phyloP scores from a whole-genome alignment of 2,329 filamentous ascomycete species.

The Colletotrichum trifolii region DNA sequence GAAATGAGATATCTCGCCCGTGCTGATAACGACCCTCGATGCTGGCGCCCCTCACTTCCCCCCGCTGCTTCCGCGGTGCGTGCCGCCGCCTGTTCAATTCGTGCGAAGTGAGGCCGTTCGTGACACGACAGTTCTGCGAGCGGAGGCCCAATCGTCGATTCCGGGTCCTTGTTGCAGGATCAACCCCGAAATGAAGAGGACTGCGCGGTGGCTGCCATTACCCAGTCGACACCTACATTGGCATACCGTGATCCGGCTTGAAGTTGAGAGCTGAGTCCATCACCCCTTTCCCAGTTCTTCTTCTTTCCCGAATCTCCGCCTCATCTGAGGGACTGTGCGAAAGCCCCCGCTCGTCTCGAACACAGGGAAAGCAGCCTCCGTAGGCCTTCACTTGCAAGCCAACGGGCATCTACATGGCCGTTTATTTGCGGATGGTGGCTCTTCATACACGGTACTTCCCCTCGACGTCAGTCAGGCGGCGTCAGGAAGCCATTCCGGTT shows the following conservation, averaged over 20 bases:
- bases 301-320: background rate
- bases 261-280: too few relatives aligned
- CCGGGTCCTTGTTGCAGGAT: background rate
- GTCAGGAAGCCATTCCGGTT: too few relatives aligned
- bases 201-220: too few relatives aligned
- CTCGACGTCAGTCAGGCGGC: too few relatives aligned
- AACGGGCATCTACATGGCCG: constrained; percentile 33
- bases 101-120: constrained; percentile 36
- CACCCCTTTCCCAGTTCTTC: too few relatives aligned
- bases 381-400: constrained; percentile 26
- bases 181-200: background rate
- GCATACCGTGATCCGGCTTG: too few relatives aligned
- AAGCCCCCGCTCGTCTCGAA: background rate
- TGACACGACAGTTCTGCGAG: constrained; percentile 12
- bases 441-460: background rate
- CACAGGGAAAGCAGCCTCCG: background rate
- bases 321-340: background rate
- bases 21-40: background rate
- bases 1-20: background rate
- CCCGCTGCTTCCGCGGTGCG: constrained; percentile 10
- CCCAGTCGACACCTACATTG: too few relatives aligned
- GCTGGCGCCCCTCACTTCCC: constrained; percentile 11
- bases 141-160: constrained; percentile 18
- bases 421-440: constrained; percentile 1
- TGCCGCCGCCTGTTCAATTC: constrained; percentile 12